Conservation (phyloP, 2,329 filamentous ascomycete species). For the Magnaporthiopsis rhizophila region DNA sequence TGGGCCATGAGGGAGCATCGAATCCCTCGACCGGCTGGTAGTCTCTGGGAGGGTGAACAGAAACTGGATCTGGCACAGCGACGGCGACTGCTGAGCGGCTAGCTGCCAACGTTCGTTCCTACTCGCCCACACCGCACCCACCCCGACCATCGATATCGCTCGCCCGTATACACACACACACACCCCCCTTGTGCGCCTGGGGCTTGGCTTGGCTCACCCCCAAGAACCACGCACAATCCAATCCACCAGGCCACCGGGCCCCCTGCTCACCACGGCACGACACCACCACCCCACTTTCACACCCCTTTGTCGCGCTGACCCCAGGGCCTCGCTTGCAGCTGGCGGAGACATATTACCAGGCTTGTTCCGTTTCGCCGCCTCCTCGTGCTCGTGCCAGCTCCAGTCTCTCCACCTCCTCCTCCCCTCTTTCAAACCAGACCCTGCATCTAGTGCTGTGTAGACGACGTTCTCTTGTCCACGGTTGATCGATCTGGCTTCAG, state of each 20-base stretch:
- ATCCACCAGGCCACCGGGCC: neutral
- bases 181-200: neutral
- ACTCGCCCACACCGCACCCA: neutral
- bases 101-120: neutral
- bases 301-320: conserved; percentile 2
- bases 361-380: conserved; percentile 4
- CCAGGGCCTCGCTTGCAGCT: conserved; percentile 2
- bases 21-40: neutral
- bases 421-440: neutral
- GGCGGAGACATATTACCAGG: conserved; percentile 7
- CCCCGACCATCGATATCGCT: neutral
- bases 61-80: neutral
- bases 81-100: neutral
- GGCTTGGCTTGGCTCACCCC: neutral
- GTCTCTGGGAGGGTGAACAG: neutral
- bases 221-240: neutral
- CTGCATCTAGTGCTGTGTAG: neutral
- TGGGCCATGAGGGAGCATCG: neutral
- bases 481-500: neutral
- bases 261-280: neutral
- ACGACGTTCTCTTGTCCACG: neutral
- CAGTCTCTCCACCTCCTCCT: neutral
- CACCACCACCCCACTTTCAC: conserved; percentile 4
- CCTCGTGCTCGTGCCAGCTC: neutral
- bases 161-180: neutral